These are phyloP conservation scores for Ascocoryne sarcoides DNA, from an alignment of 2,329 filamentous ascomycete genomes.

Conservation along the genomic window DNA sequence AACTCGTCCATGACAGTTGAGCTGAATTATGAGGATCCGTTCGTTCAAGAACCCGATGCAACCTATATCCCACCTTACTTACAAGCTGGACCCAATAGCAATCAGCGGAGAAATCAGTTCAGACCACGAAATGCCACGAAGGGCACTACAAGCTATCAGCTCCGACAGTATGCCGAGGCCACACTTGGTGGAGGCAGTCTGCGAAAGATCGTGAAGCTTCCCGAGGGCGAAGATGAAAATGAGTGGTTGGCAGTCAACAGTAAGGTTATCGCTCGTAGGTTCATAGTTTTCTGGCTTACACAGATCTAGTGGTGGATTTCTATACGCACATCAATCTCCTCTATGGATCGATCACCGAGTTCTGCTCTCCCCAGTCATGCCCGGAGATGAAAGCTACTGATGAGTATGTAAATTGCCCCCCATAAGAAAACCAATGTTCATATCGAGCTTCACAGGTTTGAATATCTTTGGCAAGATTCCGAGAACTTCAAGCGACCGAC, in stretches of 20 bases:
- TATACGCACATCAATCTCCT: slow-evolving; percentile 99
- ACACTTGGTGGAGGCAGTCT: slow-evolving; percentile 91
- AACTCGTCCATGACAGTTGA: slow-evolving; percentile 22
- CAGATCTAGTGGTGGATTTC: slow-evolving; percentile 83
- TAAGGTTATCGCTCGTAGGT: slow-evolving; percentile 36
- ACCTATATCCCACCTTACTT: slow-evolving; percentile 28
- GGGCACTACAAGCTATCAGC: slow-evolving; percentile 83
- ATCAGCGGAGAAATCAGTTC: slow-evolving; percentile 84
- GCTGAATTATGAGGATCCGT: slow-evolving; percentile 21
- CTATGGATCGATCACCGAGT: slow-evolving; percentile 97
- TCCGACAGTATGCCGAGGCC: slow-evolving; percentile 96
- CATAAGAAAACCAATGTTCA: slow-evolving; percentile 1
- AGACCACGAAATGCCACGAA: slow-evolving; percentile 77
- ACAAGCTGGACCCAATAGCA: slow-evolving; percentile 43
- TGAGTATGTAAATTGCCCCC: slow-evolving; percentile 52
- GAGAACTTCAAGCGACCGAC: slow-evolving; percentile 92
- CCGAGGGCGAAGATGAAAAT: slow-evolving; percentile 94
- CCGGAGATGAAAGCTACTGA: slow-evolving; percentile 99
- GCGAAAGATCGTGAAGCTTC: slow-evolving; percentile 91
- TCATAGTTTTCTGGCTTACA: slow-evolving; percentile 21
- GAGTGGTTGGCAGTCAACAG: slow-evolving; percentile 98
- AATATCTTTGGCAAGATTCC: slow-evolving; percentile 97
- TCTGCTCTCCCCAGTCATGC: slow-evolving; percentile 94
- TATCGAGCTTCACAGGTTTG: slow-evolving; percentile 69
- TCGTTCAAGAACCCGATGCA: slow-evolving; percentile 34